A percentile compares a stretch with the other conserved stretches of the same genome.
Conservation (phyloP, 2,329 filamentous ascomycete genomes). For the Cordyceps pruinosa region DNA sequence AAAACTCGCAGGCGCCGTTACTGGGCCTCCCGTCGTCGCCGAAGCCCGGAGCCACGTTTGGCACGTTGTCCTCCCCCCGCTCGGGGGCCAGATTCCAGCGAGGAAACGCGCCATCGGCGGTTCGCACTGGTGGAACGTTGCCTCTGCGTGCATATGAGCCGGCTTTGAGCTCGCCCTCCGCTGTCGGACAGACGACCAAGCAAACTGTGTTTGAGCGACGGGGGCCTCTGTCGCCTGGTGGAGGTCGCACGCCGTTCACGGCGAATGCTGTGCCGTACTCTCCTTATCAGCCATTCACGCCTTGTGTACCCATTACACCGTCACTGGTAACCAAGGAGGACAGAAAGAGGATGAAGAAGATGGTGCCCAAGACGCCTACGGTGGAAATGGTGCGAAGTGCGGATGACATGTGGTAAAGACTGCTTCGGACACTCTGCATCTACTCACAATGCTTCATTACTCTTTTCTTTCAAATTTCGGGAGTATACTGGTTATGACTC, state of each 20-base stretch:
- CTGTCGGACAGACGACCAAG: conserved; percentile 45
- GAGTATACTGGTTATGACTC: neutral
- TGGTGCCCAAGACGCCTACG: conserved; percentile 57
- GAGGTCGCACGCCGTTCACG: conserved; percentile 55
- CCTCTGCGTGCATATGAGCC: conserved; percentile 58
- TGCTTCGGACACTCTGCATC: neutral
- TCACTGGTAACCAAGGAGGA: conserved; percentile 64
- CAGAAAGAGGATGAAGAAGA: conserved; percentile 59
- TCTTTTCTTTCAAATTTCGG: neutral
- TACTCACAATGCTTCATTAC: neutral
- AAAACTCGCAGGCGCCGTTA: conserved; percentile 43
- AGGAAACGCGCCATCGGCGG: conserved; percentile 44
- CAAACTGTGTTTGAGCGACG: conserved; percentile 58
- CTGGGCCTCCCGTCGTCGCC: conserved; percentile 45
- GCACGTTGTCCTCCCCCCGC: conserved; percentile 42
- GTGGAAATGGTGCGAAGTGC: conserved; percentile 53
- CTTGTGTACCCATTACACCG: conserved; percentile 70
- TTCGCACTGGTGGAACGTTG: conserved; percentile 50
- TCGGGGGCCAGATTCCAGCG: conserved; percentile 44
- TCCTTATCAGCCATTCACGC: conserved; percentile 73
- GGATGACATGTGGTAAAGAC: conserved; percentile 56
- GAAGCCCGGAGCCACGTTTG: conserved; percentile 26
- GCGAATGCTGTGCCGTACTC: conserved; percentile 62
- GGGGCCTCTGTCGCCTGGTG: conserved; percentile 47
- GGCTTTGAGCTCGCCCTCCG: conserved; percentile 43